Evolutionary conservation across 768 basidiomycete species (phyloP), one percentile per base, ranked within the genome.

Genomic region (Leccinum variicolor): DNA sequence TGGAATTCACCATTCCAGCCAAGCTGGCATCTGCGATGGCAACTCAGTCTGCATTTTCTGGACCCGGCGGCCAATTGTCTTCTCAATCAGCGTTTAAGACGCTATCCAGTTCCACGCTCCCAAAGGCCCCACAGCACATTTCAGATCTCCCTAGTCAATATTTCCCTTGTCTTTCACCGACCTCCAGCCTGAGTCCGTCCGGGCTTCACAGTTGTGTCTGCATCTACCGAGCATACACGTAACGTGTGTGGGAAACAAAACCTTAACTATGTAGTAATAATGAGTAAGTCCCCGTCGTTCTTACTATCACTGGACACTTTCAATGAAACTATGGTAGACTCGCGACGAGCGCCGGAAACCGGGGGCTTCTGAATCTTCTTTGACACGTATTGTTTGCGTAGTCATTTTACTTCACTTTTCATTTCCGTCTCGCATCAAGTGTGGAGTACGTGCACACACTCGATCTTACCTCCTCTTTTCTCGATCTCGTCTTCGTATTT

Each of bases 401-500:
- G 29, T 51, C 48, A 6, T 52, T 49, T 52, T 52, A 36, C 43
- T 23, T 50, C 39, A n/a, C 56, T 29, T 53, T 64, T 56, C 61
- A 51, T 58, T 51, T 64, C 56, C 34, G 43, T 55, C 61, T 49
- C 33, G 62, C 55, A 64, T 60, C 62, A 52, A 61, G 66, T 70
- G 68, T 70, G 64, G 70, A 60, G 69, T 69, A 70, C 51, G 57
- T 69, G 70, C 72, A 71, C 58, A 69, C 65, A 64, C 52, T 56
- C 59, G 13, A 50, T 41, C 56, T 34, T 19, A 43, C 19, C 41
- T 45, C 49, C 57, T 51, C 54, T 21, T 46, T 15, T 55, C 55
- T 51, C 45, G 49, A 46, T 50, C 63, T 46, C 51, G 36, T 54
- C 52, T 54, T 29, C 55, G 9, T 31, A 29, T 54, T 29, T 57